Evolutionary conservation across 2,329 filamentous ascomycete genomes (phyloP), one percentile per base, ranked within the genome.

Genomic region (Pseudocercospora fijiensis): DNA sequence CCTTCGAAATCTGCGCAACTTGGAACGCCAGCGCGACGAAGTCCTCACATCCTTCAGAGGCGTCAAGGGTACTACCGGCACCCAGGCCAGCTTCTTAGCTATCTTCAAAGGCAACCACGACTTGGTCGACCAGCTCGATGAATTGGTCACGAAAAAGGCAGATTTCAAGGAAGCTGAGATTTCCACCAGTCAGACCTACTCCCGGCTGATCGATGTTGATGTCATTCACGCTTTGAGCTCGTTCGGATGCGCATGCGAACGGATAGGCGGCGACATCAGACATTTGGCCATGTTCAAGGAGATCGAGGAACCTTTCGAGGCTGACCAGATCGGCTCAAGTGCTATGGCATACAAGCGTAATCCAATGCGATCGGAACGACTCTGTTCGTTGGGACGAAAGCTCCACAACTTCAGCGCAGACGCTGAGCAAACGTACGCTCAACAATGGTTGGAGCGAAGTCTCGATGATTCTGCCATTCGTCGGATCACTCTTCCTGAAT

Each of bases 241-340:
- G 0, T 87, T 96, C 58, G 92, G 90, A 24, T 84, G 91, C n/a
- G 91, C 91, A 0, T 90, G 87, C 57, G 85, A 91, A 74, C 86
- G 88, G 64, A 93, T 96, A 65, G 85, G 86, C 56, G 83, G 84
- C 53, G 90, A 94, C 71, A 90, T 95, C 69, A 84, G 90, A 56
- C 88, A 91, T 73, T 81, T 94, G 55, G 88, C 89, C 5, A 82
- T 84, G 72, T 84, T 87, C 78, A 96, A 96, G 82, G 91, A 96
- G 77, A 81, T 95, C 63, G 92, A 96, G 74, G 90, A 93, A 81
- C 91, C 90, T 0, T 91, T 92, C 71, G 90, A 93, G 79, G 87
- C 86, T 71, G 85, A 87, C 69, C 91, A 96, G 78, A 92, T 93
- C 69, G 90, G 89, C 27, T 86, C 82, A 51, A 85, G 81, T 55